Evolutionary conservation across 148 eudicot species (phyloP), one percentile per base, ranked within the genome.

Genomic region (Rhododendron molle): DNA sequence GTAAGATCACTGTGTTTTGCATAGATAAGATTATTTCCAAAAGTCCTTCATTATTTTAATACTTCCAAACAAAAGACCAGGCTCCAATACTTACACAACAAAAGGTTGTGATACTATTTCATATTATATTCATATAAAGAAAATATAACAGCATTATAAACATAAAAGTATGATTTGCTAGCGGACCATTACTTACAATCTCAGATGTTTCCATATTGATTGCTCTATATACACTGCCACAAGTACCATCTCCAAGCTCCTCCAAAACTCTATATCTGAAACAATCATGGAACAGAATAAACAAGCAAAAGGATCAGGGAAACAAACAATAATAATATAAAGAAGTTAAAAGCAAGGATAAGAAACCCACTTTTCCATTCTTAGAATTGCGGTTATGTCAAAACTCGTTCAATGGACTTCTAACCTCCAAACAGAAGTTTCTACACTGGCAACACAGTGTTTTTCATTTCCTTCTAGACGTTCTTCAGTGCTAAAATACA

Each of bases 171-270:
- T 36, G 60, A 36, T 72, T 44, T 50, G n/a, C 85, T 49, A 43
- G 76, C 20, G 23, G 85, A 65, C 52, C 54, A 81, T 40, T 52
- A 38, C 98, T 93, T 87, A 96, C 99, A 89, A 94, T 95, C 86
- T 96, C 99, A 86, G 83, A 87, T 80, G 91, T 91, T 90, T 94
- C 98, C 81, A 84, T 88, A 87, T 94, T 95, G 83, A 95, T 86
- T 86, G 99, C 99, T 89, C 92, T 94, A 90, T 93, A 96, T 85
- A 96, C 99, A 92, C 89, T 93, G 86, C 99, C 99, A 85, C 97
- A 95, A 85, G 99, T 94, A 88, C 99, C 99, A 88, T 95, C 95
- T 81, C 99, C 99, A 87, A 96, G 92, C 90, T 95, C 99, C 65
- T 94, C 87, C 89, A 94, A 91, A 74, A 93, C 73, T 89, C 88